Evolutionary conservation across 2,329 filamentous ascomycete genomes (phyloP), one percentile per base, ranked within the genome.

Genomic region (Fusarium staphyleae): DNA sequence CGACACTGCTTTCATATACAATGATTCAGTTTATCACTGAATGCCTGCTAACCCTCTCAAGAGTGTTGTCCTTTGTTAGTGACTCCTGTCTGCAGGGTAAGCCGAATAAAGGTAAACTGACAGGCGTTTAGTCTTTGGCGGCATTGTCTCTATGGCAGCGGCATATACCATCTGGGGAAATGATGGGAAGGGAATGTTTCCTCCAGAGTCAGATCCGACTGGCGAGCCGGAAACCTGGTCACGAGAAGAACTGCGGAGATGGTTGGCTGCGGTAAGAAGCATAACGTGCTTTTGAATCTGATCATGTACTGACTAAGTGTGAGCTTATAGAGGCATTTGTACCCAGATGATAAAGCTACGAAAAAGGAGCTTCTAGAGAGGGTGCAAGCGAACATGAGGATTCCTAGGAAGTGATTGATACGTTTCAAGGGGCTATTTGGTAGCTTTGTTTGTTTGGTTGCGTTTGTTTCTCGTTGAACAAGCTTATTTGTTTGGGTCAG

Each of bases 81-180:
- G 19, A 28, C 14, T 9, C 1, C 36, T 4, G n/a, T 28, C 55
- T 65, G 46, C 43, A 66, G 59, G 66, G 64, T 67, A 65, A 51
- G 33, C 14, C 9, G 12, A 29, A 4, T 14, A 19, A 11, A 30
- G 3, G 5, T 24, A 19, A 51, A 37, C 49, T 62, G 33, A 66
- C 18, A 13, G 0, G 18, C 0, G 13, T 28, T 16, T 32, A 66
- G 63, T 55, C 16, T 63, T 63, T 34, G 52, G 56, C 34, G 60
- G 52, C 22, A 47, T 55, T 26, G 62, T 64, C 16, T 55, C 47
- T 10, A 50, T 49, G 47, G 47, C 52, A 67, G 66, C 76, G 87
- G 90, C 87, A 14, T 97, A 97, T 70, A 87, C 89, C 4, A 93
- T 97, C 66, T 96, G 89, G 87, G 91, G 91, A 50, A 82, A 55